Evolutionary conservation across 768 basidiomycete species (phyloP), one percentile per base, ranked within the genome.

Genomic region (Pulveroboletus ravenelii): DNA sequence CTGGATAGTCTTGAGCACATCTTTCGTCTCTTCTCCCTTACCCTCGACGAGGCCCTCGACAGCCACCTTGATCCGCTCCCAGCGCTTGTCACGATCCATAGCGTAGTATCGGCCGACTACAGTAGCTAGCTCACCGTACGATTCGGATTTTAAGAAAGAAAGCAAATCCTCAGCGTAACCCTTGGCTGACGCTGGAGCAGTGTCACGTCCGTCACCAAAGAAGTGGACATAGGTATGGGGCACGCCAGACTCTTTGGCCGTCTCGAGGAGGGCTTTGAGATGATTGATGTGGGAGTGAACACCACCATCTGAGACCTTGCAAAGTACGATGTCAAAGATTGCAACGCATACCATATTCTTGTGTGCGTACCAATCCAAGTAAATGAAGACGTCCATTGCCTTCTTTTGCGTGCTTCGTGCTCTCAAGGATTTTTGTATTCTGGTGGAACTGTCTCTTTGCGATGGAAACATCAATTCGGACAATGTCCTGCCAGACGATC

Each of bases 401-500:
- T 23, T 85, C 78, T 67, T 92, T 93, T 7, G 93, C 93, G 45
- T 73, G 80, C 60, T 90, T 76, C 65, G 83, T 82, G 57, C 81
- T 80, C 38, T 79, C 80, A 15, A 94, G 71, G 58, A 95, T 92
- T 15, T 68, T 74, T 48, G 77, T 72, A 59, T 84, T 84, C 67
- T 89, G 83, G 70, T 93, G 84, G 71, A 95, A 95, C 58, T 87
- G 81, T 50, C 78, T 72, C 67, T 93, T 95, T 72, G 91, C 85
- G 70, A 97, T 95, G 17, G 85, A 77, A 41, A 93, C 86, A 61
- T 97, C 93, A 62, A 96, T 96, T 55, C 85, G 82, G 61, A 96
- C 94, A 58, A 97, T 97, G 62, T 97, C 94, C 68, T 97, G 94
- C 94, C 94, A 96, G 27, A 96, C 93, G 44, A 96, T 79, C 18